Evolutionary conservation across 148 eudicot genomes (phyloP), one percentile per base, ranked within the genome.

Genomic region (Mesembryanthemum crystallinum): DNA sequence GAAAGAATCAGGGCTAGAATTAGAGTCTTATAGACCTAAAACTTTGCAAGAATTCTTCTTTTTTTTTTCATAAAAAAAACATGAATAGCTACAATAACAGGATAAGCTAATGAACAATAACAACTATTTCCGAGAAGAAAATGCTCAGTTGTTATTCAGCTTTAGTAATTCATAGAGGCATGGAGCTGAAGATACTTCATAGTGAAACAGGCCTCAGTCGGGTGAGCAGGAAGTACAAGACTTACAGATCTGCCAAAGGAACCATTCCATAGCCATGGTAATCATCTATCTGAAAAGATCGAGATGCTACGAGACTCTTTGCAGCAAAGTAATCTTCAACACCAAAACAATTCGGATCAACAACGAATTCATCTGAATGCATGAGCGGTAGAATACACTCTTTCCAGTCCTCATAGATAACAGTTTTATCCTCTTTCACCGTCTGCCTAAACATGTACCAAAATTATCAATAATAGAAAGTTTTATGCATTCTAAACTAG

Each of bases 191-290:
- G 20, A 42, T 59, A 37, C 59, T 17, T 54, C 24, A 21, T 20
- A 8, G 69, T 8, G 8, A 58, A 23, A 32, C 15, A 1, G 15
- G 29, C 35, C 15, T 73, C 28, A 27, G 70, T 42, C 15, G 28
- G 57, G 32, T 0, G 28, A 66, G 35, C 62, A 72, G 69, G 64
- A 72, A 14, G 28, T 15, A 58, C 28, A 8, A 13, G 10, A 86
- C 98, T 88, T 86, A 94, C 96, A 95, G 89, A 82, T 95, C 99
- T 32, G 99, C 99, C 78, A 95, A 71, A 43, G 99, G 99, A 87
- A 92, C 99, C 99, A 95, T 90, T 61, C 97, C 99, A 69, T 25
- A 77, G 62, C 97, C 99, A 81, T 90, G 87, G 65, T 86, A 90
- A 24, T 90, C 97, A 85, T 95, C 99, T 39, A 95, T 88, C 73